Percentiles rank a stretch among this genome's conserved stretches.
phyloP scores from a whole-genome alignment of 352 stramenopile species.

The Bremia lactucae region DNA sequence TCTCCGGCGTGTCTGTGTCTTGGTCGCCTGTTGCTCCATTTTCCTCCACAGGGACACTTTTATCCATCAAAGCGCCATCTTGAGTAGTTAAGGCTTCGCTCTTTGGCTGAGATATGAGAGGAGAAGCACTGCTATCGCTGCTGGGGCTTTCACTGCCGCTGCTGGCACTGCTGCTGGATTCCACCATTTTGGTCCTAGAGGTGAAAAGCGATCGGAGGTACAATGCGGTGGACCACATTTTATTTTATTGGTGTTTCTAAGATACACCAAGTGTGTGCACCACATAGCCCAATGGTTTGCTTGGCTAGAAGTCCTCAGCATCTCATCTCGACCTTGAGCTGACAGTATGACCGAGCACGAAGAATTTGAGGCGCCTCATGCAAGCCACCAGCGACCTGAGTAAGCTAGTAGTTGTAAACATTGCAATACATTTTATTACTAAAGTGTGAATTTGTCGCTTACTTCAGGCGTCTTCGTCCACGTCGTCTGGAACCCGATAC shows the following conservation, averaged over 20 bases:
- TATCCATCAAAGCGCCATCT: constrained; percentile 19
- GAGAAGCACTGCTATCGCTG: constrained; percentile 4
- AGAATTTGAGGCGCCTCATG: neutral
- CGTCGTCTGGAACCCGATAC: constrained; percentile 68
- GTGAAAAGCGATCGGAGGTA: constrained; percentile 13
- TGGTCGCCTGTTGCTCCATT: constrained; percentile 24
- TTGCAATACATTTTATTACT: neutral
- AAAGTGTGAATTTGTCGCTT: neutral
- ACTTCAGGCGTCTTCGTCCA: constrained; percentile 48
- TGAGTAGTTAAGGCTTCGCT: constrained; percentile 9
- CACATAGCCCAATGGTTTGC: too few species aligned
- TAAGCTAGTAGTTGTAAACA: constrained; percentile 2
- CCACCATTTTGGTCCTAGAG: constrained; percentile 10
- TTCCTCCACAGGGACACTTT: constrained; percentile 13
- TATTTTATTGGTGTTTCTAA: too few species aligned
- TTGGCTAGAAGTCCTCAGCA: too few species aligned
- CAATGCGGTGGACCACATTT: too few species aligned
- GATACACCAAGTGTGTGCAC: too few species aligned
- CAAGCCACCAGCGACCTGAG: constrained; percentile 18
- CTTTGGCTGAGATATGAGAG: constrained; percentile 5
- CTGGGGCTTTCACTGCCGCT: constrained; percentile 19
- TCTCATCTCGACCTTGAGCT: constrained; percentile 18
- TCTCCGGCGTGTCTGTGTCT: constrained; percentile 15
- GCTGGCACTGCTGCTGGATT: constrained; percentile 5
- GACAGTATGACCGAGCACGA: constrained; percentile 11